phyloP scores from a whole-genome alignment of 106 monocot species.

The Agapanthus africanus region DNA sequence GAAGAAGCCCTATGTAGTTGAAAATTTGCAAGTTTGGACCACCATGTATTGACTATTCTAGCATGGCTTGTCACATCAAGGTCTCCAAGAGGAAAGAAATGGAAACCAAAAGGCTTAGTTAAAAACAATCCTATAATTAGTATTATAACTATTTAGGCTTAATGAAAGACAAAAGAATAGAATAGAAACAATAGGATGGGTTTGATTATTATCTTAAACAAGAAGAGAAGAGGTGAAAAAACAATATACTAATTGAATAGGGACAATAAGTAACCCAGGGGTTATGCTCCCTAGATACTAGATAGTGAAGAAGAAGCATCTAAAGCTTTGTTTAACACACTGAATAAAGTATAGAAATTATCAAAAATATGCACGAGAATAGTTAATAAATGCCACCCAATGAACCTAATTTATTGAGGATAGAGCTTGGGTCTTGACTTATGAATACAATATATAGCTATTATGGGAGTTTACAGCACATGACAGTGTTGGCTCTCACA shows the following conservation, averaged over 20 bases:
- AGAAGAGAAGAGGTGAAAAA: no score
- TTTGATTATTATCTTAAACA: conserved; percentile 7
- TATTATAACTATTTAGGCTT: not conserved
- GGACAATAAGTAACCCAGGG: conserved; percentile 2
- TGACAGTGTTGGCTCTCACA: not conserved
- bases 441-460: no score
- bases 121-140: not conserved
- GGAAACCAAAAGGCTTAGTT: not conserved
- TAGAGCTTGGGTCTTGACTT: conserved; percentile 2
- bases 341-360: not conserved
- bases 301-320: conserved; percentile 12
- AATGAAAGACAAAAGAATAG: conserved; percentile 14
- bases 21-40: no score
- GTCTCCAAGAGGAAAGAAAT: not conserved
- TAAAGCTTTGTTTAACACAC: conserved; percentile 9
- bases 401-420: conserved; percentile 1
- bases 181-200: conserved; percentile 13
- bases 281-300: not conserved
- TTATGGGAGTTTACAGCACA: no score
- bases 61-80: not conserved
- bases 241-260: not conserved
- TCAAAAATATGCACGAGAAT: not conserved
- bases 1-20: conserved; percentile 3
- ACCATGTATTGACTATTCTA: conserved; percentile 1
- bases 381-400: not conserved